phyloP scores from a whole-genome alignment of 108 stramenopile genomes.

The Cylindrotheca closterium region DNA sequence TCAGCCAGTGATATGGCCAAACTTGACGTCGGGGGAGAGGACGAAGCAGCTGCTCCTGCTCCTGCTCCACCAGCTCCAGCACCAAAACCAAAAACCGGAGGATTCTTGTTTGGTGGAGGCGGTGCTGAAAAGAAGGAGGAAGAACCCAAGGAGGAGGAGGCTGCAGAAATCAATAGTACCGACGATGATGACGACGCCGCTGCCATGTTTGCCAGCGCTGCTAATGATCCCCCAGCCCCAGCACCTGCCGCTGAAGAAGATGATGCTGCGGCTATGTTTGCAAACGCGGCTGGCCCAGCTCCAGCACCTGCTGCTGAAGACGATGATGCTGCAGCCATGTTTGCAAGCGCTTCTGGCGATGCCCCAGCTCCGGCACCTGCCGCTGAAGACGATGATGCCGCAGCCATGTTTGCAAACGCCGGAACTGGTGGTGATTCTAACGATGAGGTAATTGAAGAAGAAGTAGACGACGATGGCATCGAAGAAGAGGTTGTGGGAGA shows the following conservation, averaged over 20 bases:
- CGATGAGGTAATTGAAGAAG: not conserved
- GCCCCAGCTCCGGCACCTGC: not conserved
- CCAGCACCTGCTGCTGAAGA: not conserved
- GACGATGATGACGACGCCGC: conserved; percentile 16
- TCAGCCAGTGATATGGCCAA: not conserved
- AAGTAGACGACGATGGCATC: conserved; percentile 9
- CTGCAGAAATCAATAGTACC: not conserved
- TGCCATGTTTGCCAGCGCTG: conserved; percentile 4
- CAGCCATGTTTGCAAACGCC: not conserved
- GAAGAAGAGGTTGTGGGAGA: conserved; percentile 15
- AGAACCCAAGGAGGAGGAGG: not conserved
- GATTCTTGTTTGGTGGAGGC: conserved; percentile 2
- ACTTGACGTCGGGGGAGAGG: not conserved
- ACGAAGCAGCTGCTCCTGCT: not conserved
- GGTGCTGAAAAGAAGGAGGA: not conserved
- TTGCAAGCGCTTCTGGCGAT: not conserved
- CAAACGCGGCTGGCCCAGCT: not conserved
- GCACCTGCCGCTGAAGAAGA: conserved; percentile 2
- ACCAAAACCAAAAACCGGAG: not conserved
- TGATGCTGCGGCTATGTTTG: conserved; percentile 1
- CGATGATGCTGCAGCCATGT: not conserved
- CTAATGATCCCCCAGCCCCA: not conserved
- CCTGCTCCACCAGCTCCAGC: not conserved
- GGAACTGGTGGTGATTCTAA: not conserved
- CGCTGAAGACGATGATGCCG: not conserved